These are phyloP conservation scores for Colletotrichum orbiculare DNA, from an alignment of 2,329 filamentous ascomycete genomes.

Conservation along the genomic window DNA sequence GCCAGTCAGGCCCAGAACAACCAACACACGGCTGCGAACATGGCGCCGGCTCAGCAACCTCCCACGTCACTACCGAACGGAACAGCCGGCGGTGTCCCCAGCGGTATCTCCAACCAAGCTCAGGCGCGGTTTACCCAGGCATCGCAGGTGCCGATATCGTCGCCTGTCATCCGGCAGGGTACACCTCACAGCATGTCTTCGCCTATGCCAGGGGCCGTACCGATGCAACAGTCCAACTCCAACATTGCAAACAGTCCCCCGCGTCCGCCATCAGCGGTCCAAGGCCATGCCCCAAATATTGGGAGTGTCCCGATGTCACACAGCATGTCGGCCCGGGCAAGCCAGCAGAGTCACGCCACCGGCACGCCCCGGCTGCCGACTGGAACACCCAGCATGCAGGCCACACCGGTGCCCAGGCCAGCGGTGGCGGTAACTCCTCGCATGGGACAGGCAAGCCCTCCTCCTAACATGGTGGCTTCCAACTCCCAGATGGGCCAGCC, in stretches of 20 bases:
- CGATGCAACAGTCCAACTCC: conserved; percentile 74
- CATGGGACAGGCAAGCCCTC: conserved; percentile 72
- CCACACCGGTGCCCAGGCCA: conserved; percentile 67
- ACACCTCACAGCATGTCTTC: conserved; percentile 75
- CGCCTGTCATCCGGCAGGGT: conserved; percentile 73
- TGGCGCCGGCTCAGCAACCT: conserved; percentile 46
- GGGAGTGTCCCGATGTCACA: conserved; percentile 67
- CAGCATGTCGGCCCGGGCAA: conserved; percentile 72
- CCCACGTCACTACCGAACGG: conserved; percentile 54
- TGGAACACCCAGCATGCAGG: conserved; percentile 71
- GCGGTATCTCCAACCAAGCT: conserved; percentile 55
- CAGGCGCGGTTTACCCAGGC: conserved; percentile 65
- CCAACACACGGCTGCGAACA: conserved; percentile 39
- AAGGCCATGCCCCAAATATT: conserved; percentile 63
- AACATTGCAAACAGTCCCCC: conserved; percentile 76
- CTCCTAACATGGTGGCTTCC: conserved; percentile 68
- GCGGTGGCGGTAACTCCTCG: conserved; percentile 68
- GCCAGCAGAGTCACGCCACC: conserved; percentile 73
- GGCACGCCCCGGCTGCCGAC: conserved; percentile 72
- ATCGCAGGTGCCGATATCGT: conserved; percentile 72
- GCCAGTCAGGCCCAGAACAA: conserved; percentile 42
- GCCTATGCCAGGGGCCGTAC: conserved; percentile 69
- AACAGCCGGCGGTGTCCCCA: conserved; percentile 46
- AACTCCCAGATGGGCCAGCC: conserved; percentile 64
- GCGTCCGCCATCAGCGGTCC: conserved; percentile 73